Conservation (phyloP, 768 basidiomycete genomes). For the Hirschioporus abietinus region DNA sequence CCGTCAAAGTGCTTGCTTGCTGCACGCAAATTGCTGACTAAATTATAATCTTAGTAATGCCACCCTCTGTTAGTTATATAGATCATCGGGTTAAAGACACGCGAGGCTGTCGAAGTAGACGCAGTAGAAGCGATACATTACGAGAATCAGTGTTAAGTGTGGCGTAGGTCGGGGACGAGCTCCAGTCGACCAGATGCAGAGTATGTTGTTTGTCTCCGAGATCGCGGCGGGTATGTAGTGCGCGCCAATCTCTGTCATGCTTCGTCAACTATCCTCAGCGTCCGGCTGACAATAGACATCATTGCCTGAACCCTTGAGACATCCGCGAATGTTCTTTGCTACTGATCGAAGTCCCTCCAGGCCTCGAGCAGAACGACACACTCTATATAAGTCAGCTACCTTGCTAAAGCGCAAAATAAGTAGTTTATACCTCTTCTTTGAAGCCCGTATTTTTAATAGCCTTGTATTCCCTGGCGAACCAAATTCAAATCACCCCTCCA, state of each 20-base stretch:
- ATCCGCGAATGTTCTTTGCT: conserved; percentile 66
- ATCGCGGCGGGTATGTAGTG: too few species aligned
- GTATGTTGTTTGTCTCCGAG: too few species aligned
- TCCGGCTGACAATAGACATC: conserved; percentile 90
- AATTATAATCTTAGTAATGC: background rate
- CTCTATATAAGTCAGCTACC: conserved; percentile 32
- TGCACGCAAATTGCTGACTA: too few species aligned
- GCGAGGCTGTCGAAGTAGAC: too few species aligned
- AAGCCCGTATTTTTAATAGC: conserved; percentile 76
- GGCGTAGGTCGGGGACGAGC: too few species aligned
- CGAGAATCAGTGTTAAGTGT: too few species aligned
- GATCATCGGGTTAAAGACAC: too few species aligned
- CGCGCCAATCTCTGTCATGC: too few species aligned
- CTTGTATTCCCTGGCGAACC: conserved; percentile 79
- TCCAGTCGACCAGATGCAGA: too few species aligned
- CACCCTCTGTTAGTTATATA: conserved; percentile 1
- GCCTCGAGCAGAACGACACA: conserved; percentile 89
- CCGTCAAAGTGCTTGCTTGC: too few species aligned
- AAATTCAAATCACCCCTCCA: conserved; percentile 62
- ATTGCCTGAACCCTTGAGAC: conserved; percentile 80
- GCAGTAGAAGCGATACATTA: too few species aligned
- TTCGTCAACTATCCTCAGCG: conserved; percentile 76
- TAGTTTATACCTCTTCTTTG: conserved; percentile 71
- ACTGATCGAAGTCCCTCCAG: conserved; percentile 93
- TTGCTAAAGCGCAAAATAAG: background rate